Evolutionary conservation across 1,284 basidiomycete genomes (phyloP).

Genomic region (Naganishia sp.): DNA sequence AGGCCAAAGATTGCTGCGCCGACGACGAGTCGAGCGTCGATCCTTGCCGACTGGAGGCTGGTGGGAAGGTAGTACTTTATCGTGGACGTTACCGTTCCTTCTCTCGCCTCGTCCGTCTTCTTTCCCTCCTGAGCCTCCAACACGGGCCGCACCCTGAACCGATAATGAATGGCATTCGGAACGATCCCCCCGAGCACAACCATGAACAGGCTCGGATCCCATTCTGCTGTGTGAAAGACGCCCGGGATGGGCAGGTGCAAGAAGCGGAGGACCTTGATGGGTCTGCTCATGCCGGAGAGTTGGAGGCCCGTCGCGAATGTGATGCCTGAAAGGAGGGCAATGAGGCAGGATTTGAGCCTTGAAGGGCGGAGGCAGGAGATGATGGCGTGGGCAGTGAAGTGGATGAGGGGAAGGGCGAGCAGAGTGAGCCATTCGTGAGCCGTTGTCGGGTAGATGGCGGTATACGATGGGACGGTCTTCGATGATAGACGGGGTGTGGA

Average conservation of each 20-base stretch:
- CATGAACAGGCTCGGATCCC: slow-evolving; percentile 56
- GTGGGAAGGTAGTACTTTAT: slow-evolving; percentile 46
- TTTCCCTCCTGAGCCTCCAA: slow-evolving; percentile 32
- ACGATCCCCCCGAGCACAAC: slow-evolving; percentile 56
- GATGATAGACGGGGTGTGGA: background rate
- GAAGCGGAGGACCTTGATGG: slow-evolving; percentile 62
- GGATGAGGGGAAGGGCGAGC: slow-evolving; percentile 14
- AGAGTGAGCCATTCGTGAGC: slow-evolving; percentile 53
- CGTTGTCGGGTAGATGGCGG: slow-evolving; percentile 34
- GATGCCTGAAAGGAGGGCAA: slow-evolving; percentile 57
- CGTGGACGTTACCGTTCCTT: slow-evolving; percentile 49
- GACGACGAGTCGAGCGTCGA: slow-evolving; percentile 60
- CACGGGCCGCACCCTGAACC: slow-evolving; percentile 23
- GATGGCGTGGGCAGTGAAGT: slow-evolving; percentile 1
- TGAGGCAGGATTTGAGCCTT: slow-evolving; percentile 20
- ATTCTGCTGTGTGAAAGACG: slow-evolving; percentile 43
- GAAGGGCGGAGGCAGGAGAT: slow-evolving; percentile 6
- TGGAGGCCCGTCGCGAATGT: slow-evolving; percentile 63
- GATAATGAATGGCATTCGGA: slow-evolving; percentile 53
- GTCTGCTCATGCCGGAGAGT: slow-evolving; percentile 62
- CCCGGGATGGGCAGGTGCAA: slow-evolving; percentile 57
- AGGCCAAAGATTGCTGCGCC: slow-evolving; percentile 66
- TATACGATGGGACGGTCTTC: slow-evolving; percentile 31
- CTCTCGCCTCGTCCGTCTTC: slow-evolving; percentile 49
- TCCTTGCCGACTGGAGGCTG: slow-evolving; percentile 37